phyloP scores from a whole-genome alignment of 163 green algal genomes.

The Chlamydomonas reinhardtii region DNA sequence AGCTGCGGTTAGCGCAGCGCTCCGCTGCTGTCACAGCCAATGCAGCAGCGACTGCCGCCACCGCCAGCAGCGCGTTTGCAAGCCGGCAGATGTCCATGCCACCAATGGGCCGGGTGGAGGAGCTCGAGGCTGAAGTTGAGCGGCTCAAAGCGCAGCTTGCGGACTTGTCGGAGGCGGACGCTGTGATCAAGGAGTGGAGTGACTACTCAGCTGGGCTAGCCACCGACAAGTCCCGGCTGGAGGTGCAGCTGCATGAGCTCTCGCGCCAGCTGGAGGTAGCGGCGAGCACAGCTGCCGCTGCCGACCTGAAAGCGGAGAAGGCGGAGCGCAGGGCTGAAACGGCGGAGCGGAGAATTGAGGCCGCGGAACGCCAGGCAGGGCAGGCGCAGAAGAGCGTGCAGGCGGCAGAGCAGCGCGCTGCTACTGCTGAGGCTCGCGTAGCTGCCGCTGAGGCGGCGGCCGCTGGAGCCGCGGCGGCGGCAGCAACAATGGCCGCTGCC shows the following conservation, averaged over 20 bases:
- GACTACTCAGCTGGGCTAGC: conserved; percentile 33
- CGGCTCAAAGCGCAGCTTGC: conserved; percentile 23
- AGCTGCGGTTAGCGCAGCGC: conserved; percentile 1
- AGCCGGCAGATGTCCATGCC: no score
- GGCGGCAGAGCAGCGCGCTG: neutral
- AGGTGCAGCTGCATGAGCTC: conserved; percentile 18
- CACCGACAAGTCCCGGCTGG: conserved; percentile 17
- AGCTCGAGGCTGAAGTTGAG: neutral
- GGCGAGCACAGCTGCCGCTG: neutral
- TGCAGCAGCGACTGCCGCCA: neutral
- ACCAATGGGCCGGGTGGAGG: no score
- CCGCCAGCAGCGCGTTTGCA: neutral
- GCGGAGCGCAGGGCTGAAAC: neutral
- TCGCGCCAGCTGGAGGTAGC: neutral
- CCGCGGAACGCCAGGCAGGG: neutral
- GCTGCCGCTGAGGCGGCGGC: no score
- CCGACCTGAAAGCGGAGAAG: conserved; percentile 1
- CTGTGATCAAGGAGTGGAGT: conserved; percentile 39
- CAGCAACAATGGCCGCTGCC: neutral
- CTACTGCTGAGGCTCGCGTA: neutral
- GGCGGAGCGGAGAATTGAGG: neutral
- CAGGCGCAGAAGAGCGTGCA: neutral
- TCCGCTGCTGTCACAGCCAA: no score
- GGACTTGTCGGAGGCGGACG: conserved; percentile 34
- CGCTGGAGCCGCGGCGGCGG: neutral